Evolutionary conservation across 31 red algal genomes (phyloP).

Genomic region (Asparagopsis taxiformis): DNA sequence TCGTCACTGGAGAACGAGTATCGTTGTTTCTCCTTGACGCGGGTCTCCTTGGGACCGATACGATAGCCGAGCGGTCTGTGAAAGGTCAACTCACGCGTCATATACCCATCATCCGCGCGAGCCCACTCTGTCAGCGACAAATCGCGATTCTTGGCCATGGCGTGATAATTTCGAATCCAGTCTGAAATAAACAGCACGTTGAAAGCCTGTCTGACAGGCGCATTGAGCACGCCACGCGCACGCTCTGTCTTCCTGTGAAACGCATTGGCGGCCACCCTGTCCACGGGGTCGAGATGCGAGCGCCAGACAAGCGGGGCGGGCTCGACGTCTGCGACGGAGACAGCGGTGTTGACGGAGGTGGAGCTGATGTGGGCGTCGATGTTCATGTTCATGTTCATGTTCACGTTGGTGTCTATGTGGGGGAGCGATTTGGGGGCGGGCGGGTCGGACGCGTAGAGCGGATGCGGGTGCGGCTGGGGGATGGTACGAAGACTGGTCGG

Average conservation of each 20-base stretch:
- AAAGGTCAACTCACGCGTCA: constrained; percentile 48
- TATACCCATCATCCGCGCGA: constrained; percentile 34
- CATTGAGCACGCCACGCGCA: constrained; percentile 38
- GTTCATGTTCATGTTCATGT: not conserved
- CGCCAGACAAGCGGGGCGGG: constrained; percentile 29
- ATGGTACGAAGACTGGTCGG: constrained; percentile 24
- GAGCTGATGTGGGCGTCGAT: not conserved
- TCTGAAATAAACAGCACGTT: constrained; percentile 62
- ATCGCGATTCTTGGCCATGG: constrained; percentile 42
- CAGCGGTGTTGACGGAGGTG: too few relatives aligned
- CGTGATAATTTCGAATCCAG: constrained; percentile 54
- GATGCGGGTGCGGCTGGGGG: constrained; percentile 15
- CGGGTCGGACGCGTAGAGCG: constrained; percentile 17
- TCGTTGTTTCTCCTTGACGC: constrained; percentile 63
- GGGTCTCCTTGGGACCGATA: constrained; percentile 71
- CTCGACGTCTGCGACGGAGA: not conserved
- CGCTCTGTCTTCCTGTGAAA: constrained; percentile 39
- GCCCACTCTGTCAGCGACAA: constrained; percentile 41
- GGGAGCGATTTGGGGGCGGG: constrained; percentile 6
- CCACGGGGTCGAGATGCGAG: constrained; percentile 44
- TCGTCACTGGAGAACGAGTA: constrained; percentile 58
- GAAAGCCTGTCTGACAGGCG: constrained; percentile 32
- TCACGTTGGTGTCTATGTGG: not conserved
- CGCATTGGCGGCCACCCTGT: constrained; percentile 27
- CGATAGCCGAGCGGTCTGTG: constrained; percentile 44